Evolutionary conservation across 2,329 filamentous ascomycete species (phyloP), one percentile per base, ranked within the genome.

Genomic region (Epicoccum nigrum): DNA sequence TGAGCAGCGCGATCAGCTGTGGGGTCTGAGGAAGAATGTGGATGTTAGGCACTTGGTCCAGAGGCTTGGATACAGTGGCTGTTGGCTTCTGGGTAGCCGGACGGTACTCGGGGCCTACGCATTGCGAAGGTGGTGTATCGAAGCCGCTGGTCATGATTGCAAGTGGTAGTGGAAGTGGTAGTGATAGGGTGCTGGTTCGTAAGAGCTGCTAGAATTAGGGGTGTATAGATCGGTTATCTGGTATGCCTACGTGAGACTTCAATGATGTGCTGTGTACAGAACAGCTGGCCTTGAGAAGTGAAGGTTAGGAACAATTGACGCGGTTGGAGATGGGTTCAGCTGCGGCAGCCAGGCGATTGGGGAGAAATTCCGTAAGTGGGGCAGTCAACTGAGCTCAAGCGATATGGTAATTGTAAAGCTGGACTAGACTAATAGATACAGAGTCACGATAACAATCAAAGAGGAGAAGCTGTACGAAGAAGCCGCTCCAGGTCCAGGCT

Each of bases 1-100:
- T 97, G 76, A 99, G 83, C 60, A 99, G 84, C 60, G 94, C 92
- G 77, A 99, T 99, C 60, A 99, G 84, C 80, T 99, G 94, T 40
- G 94, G 92, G 9, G 94, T 97, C 77, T 97, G 94, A 23, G 89
- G 84, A 37, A 99, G 81, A 59, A 95, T 88, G 71, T 92, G 88
- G 60, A 99, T 90, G 79, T 96, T 97, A 15, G 49, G 49, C 56
- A 92, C 87, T 67, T 91, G 87, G 35, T 85, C 77, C 31, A 97
- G 86, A 54, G 85, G 83, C 49, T 86, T 92, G 11, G 94, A 99
- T 33, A 97, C 88, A 2, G 92, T 97, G 11, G 92, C 92, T 51
- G 83, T 88, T 32, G 91, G 92, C 71, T 93, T 95, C 72, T 93
- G 85, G 60, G 83, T 85, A 55, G 87, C 83, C 20, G 87, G 80